Conservation (phyloP, 2,329 filamentous ascomycete species). For the Sclerotinia nivalis region DNA sequence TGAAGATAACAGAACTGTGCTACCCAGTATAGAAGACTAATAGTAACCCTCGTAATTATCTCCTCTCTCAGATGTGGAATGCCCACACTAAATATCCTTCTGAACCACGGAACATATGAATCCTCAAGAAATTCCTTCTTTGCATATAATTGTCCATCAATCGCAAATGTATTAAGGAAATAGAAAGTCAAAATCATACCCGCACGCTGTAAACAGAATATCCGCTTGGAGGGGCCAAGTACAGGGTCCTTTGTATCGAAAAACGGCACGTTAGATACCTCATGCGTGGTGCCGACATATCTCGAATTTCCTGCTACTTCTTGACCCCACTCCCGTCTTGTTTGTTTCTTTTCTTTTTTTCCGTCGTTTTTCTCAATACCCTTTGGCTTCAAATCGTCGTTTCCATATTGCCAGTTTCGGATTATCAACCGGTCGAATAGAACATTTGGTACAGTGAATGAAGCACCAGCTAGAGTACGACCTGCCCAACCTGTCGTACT, state of each 20-base stretch:
- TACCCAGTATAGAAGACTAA: neutral
- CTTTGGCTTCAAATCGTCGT: neutral
- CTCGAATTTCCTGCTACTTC: neutral
- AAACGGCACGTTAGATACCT: neutral
- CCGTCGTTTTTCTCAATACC: accelerated
- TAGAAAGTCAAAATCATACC: neutral
- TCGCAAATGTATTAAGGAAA: neutral
- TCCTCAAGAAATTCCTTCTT: neutral
- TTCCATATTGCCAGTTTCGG: constrained; percentile 1
- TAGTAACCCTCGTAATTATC: neutral
- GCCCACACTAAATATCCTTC: neutral
- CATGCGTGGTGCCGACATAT: neutral
- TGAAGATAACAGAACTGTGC: neutral
- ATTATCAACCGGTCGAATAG: neutral
- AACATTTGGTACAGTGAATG: neutral
- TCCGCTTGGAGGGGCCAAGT: neutral
- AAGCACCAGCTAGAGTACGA: neutral
- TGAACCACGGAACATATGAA: neutral
- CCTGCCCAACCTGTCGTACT: neutral
- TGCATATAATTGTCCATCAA: neutral
- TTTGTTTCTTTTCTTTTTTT: neutral
- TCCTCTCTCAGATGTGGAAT: neutral
- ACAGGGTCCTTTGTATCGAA: neutral
- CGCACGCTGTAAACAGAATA: neutral
- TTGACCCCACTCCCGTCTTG: neutral